A percentile compares a stretch with the other conserved stretches of the same genome.
Evolutionary conservation across 306 rosid species (phyloP).

Genomic region (Corylus americana): DNA sequence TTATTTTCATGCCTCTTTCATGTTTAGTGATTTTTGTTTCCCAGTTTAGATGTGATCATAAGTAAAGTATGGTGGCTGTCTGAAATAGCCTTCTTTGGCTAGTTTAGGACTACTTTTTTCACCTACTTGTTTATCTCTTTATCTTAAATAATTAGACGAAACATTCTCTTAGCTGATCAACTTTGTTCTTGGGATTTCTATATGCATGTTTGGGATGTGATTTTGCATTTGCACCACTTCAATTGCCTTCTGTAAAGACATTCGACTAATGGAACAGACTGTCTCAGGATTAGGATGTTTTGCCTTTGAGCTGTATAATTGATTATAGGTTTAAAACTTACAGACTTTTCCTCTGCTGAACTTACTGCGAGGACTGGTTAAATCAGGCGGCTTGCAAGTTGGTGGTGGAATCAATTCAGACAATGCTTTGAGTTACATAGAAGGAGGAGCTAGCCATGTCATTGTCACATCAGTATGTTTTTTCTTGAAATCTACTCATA

Average conservation of each 20-base stretch:
- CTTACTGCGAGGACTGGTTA: constrained; percentile 58
- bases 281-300: constrained; percentile 11
- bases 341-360: constrained; percentile 64
- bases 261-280: background rate
- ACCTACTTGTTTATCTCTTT: background rate
- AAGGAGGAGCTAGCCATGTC: constrained; percentile 94
- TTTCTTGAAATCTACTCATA: constrained; percentile 4
- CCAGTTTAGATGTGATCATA: background rate
- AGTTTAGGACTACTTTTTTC: background rate
- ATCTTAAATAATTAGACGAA: background rate
- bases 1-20: background rate
- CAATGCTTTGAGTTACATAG: constrained; percentile 70
- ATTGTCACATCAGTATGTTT: constrained; percentile 86
- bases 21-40: background rate
- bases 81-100: background rate
- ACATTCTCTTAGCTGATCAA: background rate
- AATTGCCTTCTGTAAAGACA: background rate
- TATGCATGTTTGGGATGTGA: background rate
- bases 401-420: constrained; percentile 97
- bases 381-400: constrained; percentile 81
- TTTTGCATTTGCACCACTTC: background rate
- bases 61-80: background rate
- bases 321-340: constrained; percentile 51
- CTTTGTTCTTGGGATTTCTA: background rate
- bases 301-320: constrained; percentile 32